Evolutionary conservation across 2,329 filamentous ascomycete species (phyloP).

Genomic region (Penicillium concentricum): DNA sequence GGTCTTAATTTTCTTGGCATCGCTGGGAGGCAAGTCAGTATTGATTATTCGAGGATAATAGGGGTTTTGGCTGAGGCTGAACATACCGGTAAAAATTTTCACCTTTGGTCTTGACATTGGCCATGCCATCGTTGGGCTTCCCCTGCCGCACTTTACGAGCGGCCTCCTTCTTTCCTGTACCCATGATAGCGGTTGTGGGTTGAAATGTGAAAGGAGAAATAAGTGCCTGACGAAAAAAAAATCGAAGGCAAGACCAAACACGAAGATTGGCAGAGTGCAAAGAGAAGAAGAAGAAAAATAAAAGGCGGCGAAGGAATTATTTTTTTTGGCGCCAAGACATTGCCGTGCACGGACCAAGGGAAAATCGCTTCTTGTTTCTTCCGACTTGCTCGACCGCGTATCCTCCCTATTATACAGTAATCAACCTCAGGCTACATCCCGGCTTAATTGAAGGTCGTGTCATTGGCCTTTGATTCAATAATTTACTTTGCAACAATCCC

Average conservation of each 20-base stretch:
- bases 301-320: conserved; percentile 28
- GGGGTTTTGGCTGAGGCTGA: conserved; percentile 29
- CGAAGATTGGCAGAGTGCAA: conserved; percentile 33
- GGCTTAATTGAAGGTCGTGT: conserved; percentile 6
- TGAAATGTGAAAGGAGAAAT: conserved; percentile 18
- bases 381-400: conserved; percentile 25
- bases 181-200: conserved; percentile 58
- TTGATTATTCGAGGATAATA: background rate
- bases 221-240: conserved; percentile 27
- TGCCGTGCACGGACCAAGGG: conserved; percentile 38
- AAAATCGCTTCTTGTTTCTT: conserved; percentile 37
- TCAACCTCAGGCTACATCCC: conserved; percentile 3
- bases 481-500: background rate
- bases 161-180: conserved; percentile 88
- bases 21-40: conserved; percentile 36
- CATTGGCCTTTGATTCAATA: conserved; percentile 1
- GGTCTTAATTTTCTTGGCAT: conserved; percentile 82
- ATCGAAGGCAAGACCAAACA: conserved; percentile 30
- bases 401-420: conserved; percentile 17
- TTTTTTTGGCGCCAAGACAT: conserved; percentile 40
- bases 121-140: conserved; percentile 81
- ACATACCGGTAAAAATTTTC: conserved; percentile 91
- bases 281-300: conserved; percentile 29
- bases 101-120: conserved; percentile 88
- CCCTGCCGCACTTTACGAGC: conserved; percentile 80